phyloP scores from a whole-genome alignment of 345 rosid genomes.

The Hevea brasiliensis region DNA sequence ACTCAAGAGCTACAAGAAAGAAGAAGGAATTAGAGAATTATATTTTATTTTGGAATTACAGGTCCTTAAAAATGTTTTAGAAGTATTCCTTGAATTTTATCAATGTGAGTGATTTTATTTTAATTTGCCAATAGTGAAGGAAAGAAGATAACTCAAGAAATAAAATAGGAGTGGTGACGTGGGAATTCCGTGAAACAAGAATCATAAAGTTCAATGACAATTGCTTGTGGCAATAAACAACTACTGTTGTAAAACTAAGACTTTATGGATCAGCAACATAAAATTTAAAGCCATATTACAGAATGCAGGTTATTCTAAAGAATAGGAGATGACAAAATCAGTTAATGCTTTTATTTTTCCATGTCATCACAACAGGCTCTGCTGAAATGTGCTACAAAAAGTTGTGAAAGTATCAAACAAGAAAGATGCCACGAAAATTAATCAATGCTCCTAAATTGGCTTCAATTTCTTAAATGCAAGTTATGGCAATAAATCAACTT shows the following conservation, averaged over 20 bases:
- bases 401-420: no score
- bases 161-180: neutral
- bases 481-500: neutral
- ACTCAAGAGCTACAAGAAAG: neutral
- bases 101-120: neutral
- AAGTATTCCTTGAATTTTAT: neutral
- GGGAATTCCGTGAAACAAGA: neutral
- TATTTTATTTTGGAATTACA: neutral
- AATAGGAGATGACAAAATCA: no score
- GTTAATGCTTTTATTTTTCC: no score
- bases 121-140: neutral
- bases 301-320: no score
- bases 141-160: neutral
- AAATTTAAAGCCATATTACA: no score
- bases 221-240: neutral
- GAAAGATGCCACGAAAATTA: no score
- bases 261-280: no score
- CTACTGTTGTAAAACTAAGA: no score
- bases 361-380: no score
- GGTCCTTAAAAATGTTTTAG: slow-evolving; percentile 1
- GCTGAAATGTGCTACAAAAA: no score
- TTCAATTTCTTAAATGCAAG: neutral
- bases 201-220: neutral
- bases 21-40: neutral
- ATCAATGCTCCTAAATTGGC: neutral